A percentile compares a stretch with the other conserved stretches of the same genome.
phyloP scores from a whole-genome alignment of 2,329 filamentous ascomycete species.

The Pestalotiopsis sp. region DNA sequence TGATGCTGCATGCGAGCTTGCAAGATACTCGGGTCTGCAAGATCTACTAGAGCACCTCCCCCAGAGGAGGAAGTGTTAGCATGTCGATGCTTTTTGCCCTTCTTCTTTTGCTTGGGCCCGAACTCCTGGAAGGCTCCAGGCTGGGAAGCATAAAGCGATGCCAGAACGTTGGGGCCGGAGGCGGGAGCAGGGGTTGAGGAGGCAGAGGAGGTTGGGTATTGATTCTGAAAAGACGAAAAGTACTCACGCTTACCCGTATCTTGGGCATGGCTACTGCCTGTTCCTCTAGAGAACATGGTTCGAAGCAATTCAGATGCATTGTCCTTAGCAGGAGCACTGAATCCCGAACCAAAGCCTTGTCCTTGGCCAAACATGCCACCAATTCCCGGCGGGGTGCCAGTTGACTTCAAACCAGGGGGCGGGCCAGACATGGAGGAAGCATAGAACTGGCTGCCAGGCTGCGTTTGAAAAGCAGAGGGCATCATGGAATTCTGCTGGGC shows the following conservation, averaged over 20 bases:
- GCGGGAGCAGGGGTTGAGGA: conserved; percentile 84
- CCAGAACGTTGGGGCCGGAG: conserved; percentile 87
- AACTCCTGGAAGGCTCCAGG: conserved; percentile 87
- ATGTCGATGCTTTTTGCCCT: conserved; percentile 99
- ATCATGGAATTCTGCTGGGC: conserved; percentile 88
- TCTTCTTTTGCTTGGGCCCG: conserved; percentile 98
- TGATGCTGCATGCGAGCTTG: conserved; percentile 95
- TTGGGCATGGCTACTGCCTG: conserved; percentile 70
- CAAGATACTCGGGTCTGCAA: conserved; percentile 99
- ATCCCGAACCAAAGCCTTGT: conserved; percentile 76
- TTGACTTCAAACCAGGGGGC: conserved; percentile 92
- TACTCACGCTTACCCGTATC: conserved; percentile 98
- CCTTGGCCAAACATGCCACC: conserved; percentile 87
- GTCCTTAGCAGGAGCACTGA: conserved; percentile 73
- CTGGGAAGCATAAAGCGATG: conserved; percentile 87
- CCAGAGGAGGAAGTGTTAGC: conserved; percentile 99
- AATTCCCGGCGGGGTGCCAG: conserved; percentile 76
- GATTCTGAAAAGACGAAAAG: conserved; percentile 88
- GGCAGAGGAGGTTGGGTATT: conserved; percentile 76
- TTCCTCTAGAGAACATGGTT: conserved; percentile 37
- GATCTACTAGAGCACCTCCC: conserved; percentile 99
- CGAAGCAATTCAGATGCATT: conserved; percentile 70
- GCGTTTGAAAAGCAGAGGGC: conserved; percentile 64
- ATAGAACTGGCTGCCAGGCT: conserved; percentile 73
- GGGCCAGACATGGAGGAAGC: conserved; percentile 86